A percentile compares a stretch with the other conserved stretches of the same genome.
Conservation (phyloP, 1,139 yeast species). For the Saccharomyces hybrid region DNA sequence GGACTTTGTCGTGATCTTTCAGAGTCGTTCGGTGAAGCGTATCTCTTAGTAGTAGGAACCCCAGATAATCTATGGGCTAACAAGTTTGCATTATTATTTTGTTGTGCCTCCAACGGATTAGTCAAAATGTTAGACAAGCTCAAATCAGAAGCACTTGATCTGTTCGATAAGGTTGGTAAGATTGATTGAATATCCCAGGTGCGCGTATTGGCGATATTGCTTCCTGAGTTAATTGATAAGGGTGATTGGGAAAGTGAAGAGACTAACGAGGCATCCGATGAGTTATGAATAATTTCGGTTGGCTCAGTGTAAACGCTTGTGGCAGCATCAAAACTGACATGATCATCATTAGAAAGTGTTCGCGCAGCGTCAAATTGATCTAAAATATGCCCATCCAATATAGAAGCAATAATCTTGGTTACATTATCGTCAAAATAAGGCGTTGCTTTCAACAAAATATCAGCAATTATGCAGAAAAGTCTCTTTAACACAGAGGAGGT, state of each 20-base stretch:
- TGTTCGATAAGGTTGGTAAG: conserved; percentile 8
- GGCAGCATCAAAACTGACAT: background rate
- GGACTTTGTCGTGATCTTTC: conserved; percentile 5
- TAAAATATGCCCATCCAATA: conserved; percentile 21
- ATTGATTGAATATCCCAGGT: conserved; percentile 6
- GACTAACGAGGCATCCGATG: background rate
- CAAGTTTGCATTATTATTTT: background rate
- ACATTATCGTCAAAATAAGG: conserved; percentile 25
- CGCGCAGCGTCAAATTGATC: conserved; percentile 13
- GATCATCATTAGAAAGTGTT: conserved; percentile 1
- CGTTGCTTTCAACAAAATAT: conserved; percentile 21
- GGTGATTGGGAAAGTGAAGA: background rate
- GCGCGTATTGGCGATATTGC: conserved; percentile 2
- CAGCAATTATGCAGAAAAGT: conserved; percentile 22
- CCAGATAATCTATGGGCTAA: background rate
- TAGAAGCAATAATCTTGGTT: conserved; percentile 20
- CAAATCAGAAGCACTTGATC: conserved; percentile 10
- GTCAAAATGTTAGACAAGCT: conserved; percentile 6
- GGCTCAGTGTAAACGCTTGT: background rate
- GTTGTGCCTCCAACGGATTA: conserved; percentile 6
- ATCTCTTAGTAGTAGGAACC: background rate
- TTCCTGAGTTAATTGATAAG: background rate
- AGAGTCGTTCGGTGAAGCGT: conserved; percentile 2
- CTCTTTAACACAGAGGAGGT: conserved; percentile 21
- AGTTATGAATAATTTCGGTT: conserved; percentile 10